phyloP scores from a whole-genome alignment of 495 filamentous ascomycete genomes.

The Tuber umbilicatum region DNA sequence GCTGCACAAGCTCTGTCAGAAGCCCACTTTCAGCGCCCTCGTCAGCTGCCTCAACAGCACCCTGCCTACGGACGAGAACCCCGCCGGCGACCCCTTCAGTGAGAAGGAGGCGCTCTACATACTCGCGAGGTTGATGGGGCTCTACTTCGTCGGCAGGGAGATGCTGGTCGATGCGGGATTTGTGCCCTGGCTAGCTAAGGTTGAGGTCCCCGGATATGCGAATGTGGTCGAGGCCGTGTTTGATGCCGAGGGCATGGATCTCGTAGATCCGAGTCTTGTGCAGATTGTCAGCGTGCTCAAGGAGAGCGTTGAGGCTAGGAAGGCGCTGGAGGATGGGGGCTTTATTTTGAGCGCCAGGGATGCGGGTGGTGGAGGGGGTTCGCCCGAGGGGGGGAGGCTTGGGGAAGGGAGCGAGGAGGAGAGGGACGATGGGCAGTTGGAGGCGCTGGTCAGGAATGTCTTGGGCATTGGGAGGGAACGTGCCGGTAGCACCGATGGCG shows the following conservation, averaged over 20 bases:
- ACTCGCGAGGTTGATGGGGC: conserved; percentile 29
- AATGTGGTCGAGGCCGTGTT: conserved; percentile 25
- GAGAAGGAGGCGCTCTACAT: conserved; percentile 33
- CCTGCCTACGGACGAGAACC: conserved; percentile 12
- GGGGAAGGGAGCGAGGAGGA: conserved; percentile 15
- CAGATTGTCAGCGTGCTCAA: conserved; percentile 20
- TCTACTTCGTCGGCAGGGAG: conserved; percentile 21
- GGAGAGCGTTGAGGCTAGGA: conserved; percentile 16
- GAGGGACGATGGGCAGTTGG: conserved; percentile 6
- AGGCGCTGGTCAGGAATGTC: not conserved
- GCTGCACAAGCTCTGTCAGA: conserved; percentile 27
- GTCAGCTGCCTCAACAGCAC: conserved; percentile 26
- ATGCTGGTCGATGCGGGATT: conserved; percentile 32
- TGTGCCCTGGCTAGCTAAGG: conserved; percentile 21
- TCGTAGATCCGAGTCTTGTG: conserved; percentile 21
- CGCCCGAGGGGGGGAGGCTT: conserved; percentile 5
- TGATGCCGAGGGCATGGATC: conserved; percentile 17
- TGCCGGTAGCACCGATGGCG: not conserved
- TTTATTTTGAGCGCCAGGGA: conserved; percentile 6
- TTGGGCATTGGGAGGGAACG: not conserved
- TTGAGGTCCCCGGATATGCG: conserved; percentile 7
- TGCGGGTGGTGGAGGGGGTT: conserved; percentile 16
- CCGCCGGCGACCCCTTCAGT: conserved; percentile 10
- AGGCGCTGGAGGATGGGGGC: conserved; percentile 21
- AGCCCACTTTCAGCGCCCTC: conserved; percentile 24